These are phyloP conservation scores for Candida labiduridarum DNA, from an alignment of 1,139 yeast genomes.

Conservation along the genomic window DNA sequence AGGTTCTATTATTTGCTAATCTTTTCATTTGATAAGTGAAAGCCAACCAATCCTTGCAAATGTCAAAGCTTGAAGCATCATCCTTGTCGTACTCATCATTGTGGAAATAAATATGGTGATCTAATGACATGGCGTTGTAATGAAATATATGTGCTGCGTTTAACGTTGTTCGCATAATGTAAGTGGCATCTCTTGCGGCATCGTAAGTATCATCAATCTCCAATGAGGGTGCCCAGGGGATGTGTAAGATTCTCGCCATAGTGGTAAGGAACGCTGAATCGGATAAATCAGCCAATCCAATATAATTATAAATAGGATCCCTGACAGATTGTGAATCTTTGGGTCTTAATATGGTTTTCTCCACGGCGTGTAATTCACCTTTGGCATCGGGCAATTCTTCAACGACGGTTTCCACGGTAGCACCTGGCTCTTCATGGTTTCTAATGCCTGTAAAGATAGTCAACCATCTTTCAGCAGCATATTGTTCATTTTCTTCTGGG, in stretches of 20 bases:
- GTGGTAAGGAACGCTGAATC: conserved; percentile 48
- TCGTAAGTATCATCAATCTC: conserved; percentile 37
- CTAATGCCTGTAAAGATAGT: conserved; percentile 42
- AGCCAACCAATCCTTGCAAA: conserved; percentile 44
- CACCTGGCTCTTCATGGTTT: conserved; percentile 22
- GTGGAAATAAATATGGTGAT: conserved; percentile 50
- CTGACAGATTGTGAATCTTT: conserved; percentile 25
- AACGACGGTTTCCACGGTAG: conserved; percentile 12
- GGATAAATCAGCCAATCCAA: conserved; percentile 44
- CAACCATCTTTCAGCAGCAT: conserved; percentile 45
- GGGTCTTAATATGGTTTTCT: conserved; percentile 16
- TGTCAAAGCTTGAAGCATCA: conserved; percentile 30
- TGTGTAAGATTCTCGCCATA: conserved; percentile 43
- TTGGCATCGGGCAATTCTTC: conserved; percentile 16
- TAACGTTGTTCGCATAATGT: conserved; percentile 34
- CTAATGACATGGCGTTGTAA: conserved; percentile 52
- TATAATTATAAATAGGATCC: conserved; percentile 34
- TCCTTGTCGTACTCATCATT: conserved; percentile 24
- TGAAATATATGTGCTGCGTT: conserved; percentile 46
- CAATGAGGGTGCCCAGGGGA: conserved; percentile 49
- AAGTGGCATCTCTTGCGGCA: conserved; percentile 33
- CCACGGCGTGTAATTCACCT: conserved; percentile 14
- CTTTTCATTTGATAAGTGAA: conserved; percentile 41
- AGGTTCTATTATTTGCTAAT: conserved; percentile 37
- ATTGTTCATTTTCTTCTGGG: conserved; percentile 37